Percentiles rank a stretch among this genome's conserved stretches.
Evolutionary conservation across 768 basidiomycete species (phyloP).

Genomic region (Rhizopogon vesiculosus): DNA sequence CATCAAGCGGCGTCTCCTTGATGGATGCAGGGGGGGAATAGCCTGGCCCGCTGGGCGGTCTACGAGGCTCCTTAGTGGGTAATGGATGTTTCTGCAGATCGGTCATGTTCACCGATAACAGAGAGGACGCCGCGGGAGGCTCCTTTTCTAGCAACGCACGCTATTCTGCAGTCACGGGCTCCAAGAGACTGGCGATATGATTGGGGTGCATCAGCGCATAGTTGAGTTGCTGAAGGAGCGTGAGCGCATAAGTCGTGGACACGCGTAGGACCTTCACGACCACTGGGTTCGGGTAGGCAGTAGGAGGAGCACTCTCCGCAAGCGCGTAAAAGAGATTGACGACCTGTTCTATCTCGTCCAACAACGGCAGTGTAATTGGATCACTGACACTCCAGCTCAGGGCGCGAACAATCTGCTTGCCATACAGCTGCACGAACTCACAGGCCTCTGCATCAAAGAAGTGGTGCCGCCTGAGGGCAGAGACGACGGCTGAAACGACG

Average conservation of each 20-base stretch:
- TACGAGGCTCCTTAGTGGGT: conserved; percentile 63
- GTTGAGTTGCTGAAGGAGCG: conserved; percentile 82
- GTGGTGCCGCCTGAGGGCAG: conserved; percentile 58
- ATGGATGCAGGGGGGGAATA: conserved; percentile 32
- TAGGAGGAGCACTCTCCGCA: conserved; percentile 38
- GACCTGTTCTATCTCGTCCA: conserved; percentile 83
- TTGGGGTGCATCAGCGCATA: conserved; percentile 91
- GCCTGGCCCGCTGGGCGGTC: conserved; percentile 56
- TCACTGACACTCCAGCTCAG: conserved; percentile 82
- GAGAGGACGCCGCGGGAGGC: conserved; percentile 23
- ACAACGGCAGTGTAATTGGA: conserved; percentile 64
- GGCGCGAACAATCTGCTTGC: conserved; percentile 71
- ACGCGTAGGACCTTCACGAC: conserved; percentile 62
- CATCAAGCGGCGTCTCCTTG: conserved; percentile 34
- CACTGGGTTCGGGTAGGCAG: conserved; percentile 31
- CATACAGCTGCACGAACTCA: conserved; percentile 84
- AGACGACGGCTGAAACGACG: conserved; percentile 69
- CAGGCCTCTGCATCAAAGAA: conserved; percentile 84
- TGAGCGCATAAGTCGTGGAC: conserved; percentile 64
- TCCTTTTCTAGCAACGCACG: conserved; percentile 65
- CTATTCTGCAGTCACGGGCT: conserved; percentile 77
- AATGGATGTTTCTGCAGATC: conserved; percentile 71
- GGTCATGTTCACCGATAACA: conserved; percentile 38
- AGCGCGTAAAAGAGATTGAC: conserved; percentile 76
- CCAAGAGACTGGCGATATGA: conserved; percentile 75